A percentile compares a stretch with the other conserved stretches of the same genome.
Evolutionary conservation across 768 basidiomycete genomes (phyloP).

Genomic region (Termitomyces sp.): DNA sequence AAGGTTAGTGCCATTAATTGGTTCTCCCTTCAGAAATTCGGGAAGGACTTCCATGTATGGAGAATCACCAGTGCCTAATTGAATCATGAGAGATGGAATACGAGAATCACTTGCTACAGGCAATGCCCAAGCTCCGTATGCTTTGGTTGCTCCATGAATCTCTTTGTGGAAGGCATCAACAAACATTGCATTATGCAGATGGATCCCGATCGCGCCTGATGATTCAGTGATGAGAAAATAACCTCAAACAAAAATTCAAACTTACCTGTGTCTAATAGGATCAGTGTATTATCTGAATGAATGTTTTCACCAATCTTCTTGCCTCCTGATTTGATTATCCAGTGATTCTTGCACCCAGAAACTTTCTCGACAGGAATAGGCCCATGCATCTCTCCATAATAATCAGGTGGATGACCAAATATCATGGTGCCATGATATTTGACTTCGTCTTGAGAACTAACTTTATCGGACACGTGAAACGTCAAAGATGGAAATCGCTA

Average conservation of each 20-base stretch:
- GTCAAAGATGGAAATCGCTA: background rate
- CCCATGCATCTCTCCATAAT: background rate
- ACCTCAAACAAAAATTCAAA: background rate
- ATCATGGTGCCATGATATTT: background rate
- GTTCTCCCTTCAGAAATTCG: background rate
- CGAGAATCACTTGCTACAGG: background rate
- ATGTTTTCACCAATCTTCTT: background rate
- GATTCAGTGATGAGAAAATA: background rate
- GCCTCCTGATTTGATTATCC: background rate
- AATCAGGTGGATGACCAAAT: background rate
- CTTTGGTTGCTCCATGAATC: background rate
- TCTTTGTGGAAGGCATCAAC: background rate
- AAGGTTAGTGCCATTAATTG: background rate
- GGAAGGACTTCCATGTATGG: background rate
- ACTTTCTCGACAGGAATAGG: background rate
- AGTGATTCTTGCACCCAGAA: background rate
- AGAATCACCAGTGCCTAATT: background rate
- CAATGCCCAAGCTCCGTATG: background rate
- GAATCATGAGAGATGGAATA: background rate
- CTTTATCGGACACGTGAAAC: background rate
- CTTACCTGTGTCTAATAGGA: background rate
- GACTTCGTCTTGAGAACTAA: too few relatives aligned
- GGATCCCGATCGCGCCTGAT: background rate
- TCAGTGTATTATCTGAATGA: background rate
- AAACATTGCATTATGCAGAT: background rate